Evolutionary conservation across 2,329 filamentous ascomycete species (phyloP), one percentile per base, ranked within the genome.

Genomic region (Diplodia corticola): DNA sequence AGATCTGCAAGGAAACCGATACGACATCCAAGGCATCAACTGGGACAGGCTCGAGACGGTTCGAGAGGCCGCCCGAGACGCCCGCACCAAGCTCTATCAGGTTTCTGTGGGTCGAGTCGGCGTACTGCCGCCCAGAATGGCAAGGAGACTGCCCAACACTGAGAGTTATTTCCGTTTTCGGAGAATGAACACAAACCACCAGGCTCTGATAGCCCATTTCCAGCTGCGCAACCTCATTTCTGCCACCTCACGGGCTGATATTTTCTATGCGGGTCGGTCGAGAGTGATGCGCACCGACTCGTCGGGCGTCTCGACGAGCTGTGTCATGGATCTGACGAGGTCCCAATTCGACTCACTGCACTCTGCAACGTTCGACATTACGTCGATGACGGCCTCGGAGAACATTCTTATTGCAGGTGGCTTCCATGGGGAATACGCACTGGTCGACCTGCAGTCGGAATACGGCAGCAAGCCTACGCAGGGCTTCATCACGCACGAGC

Each of bases 151-250:
- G 10, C 77, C 77, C 9, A 74, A 75, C 44, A 76, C 74, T 1
- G 83, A 83, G 68, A 76, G 72, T 22, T 84, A 79, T 69, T 85
- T 84, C 73, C 77, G 76, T 4, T 83, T 81, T 65, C 78, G 79
- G 50, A 76, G 80, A 33, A 84, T 83, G 77, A 80, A 82, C 68
- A 83, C 81, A 0, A 75, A 75, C 12, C 80, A 83, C 68, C 81
- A 78, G 64, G 81, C 83, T 4, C 80, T 78, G n/a, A 81, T 84
- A 54, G 80, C 82, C 33, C 86, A 88, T 71, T 87, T 86, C 69
- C 86, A 88, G 70, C 79, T 88, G 3, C 84, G 86, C 15, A 86
- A 88, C 69, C 74, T 86, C 9, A 78, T 88, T 70, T 83, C 83
- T 5, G 81, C 83, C 3, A 82, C 80, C 9, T 82, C 83, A 13